A percentile compares a stretch with the other conserved stretches of the same genome.
phyloP scores from a whole-genome alignment of 257 asterid genomes.

The Perilla frutescens region DNA sequence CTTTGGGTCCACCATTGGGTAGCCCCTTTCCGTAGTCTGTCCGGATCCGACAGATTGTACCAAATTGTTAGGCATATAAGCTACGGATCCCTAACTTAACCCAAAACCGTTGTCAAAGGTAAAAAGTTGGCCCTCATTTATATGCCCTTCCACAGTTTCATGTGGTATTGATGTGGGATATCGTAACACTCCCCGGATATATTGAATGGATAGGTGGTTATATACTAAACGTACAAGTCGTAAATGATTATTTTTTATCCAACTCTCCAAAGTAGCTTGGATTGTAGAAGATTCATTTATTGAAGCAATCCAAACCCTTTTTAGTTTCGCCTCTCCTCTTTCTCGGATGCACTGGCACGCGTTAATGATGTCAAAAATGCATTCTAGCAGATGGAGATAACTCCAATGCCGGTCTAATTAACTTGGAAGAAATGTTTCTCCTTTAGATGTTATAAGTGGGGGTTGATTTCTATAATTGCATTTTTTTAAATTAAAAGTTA shows the following conservation, averaged over 20 bases:
- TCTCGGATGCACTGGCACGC: too few relatives aligned
- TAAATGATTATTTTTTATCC: background rate
- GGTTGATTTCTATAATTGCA: background rate
- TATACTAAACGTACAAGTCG: background rate
- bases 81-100: too few relatives aligned
- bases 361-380: background rate
- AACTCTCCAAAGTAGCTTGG: background rate
- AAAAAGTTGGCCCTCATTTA: too few relatives aligned
- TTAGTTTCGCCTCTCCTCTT: background rate
- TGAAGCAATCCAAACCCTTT: background rate
- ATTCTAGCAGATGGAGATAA: background rate
- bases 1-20: too few relatives aligned
- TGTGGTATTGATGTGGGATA: too few relatives aligned
- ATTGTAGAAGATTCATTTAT: background rate
- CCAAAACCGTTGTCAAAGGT: too few relatives aligned
- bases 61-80: too few relatives aligned
- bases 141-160: too few relatives aligned
- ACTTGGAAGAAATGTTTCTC: background rate
- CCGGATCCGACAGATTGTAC: too few relatives aligned
- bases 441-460: background rate
- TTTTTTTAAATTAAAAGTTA: background rate
- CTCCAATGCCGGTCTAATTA: background rate
- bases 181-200: too few relatives aligned
- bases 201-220: background rate
- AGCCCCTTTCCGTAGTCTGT: too few relatives aligned